These are phyloP conservation scores for Fusarium sp. DNA, from an alignment of 2,329 filamentous ascomycete species.

Conservation along the genomic window DNA sequence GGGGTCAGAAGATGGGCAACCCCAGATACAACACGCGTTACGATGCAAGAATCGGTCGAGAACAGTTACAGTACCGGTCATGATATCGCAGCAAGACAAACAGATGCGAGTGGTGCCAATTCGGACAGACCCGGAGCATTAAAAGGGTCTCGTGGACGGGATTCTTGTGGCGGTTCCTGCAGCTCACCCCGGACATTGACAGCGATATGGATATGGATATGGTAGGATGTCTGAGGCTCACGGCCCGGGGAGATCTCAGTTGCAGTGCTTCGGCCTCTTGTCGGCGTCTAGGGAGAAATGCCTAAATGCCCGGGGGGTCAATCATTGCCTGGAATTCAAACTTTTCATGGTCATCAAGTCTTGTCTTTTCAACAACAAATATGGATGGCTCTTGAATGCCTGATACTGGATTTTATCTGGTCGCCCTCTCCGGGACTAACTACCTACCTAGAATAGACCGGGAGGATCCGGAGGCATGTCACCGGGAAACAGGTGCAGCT, in stretches of 20 bases:
- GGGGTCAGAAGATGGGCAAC: constrained; percentile 29
- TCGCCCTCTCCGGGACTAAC: constrained; percentile 3
- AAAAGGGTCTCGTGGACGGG: constrained; percentile 43
- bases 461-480: constrained; percentile 43
- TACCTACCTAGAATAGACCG: constrained; percentile 18
- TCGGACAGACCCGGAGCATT: constrained; percentile 45
- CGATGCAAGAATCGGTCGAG: constrained; percentile 44
- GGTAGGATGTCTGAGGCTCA: constrained; percentile 13
- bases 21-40: constrained; percentile 31
- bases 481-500: constrained; percentile 21
- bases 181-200: constrained; percentile 36
- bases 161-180: constrained; percentile 44
- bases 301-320: constrained; percentile 15
- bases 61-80: constrained; percentile 1
- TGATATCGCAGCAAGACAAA: constrained; percentile 32
- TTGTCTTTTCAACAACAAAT: not conserved
- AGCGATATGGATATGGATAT: not conserved
- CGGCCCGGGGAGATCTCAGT: constrained; percentile 30
- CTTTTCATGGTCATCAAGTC: not conserved
- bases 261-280: constrained; percentile 22
- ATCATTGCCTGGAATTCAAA: not conserved
- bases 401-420: constrained; percentile 15
- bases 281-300: constrained; percentile 34
- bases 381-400: constrained; percentile 17
- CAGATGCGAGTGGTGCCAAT: constrained; percentile 44